Percentiles rank a stretch among this genome's conserved stretches.
phyloP scores from a whole-genome alignment of 116 monocot genomes.

The Zostera marina region DNA sequence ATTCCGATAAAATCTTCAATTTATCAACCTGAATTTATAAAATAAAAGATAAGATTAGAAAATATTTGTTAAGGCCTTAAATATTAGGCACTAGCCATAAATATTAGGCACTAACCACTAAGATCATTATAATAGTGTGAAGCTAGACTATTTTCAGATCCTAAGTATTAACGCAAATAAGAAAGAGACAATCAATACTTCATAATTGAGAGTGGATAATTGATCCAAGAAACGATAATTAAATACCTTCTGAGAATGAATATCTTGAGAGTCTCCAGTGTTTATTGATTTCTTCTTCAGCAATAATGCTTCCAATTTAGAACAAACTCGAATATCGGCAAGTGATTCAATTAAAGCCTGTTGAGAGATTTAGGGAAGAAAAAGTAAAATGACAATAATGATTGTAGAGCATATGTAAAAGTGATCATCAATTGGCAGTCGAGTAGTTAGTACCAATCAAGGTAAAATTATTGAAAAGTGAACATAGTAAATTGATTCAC shows the following conservation, averaged over 20 bases:
- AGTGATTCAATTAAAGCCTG: slow-evolving; percentile 64
- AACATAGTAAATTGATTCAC: no score
- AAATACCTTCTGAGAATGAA: slow-evolving; percentile 52
- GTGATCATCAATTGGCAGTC: not conserved
- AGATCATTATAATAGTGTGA: no score
- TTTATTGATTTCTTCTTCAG: slow-evolving; percentile 52
- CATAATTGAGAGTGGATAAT: no score
- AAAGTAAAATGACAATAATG: not conserved
- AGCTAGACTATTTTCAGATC: no score
- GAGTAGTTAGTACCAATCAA: no score
- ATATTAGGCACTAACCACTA: not conserved
- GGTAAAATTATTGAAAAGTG: no score
- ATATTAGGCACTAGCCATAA: not conserved
- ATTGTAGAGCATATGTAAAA: not conserved
- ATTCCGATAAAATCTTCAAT: slow-evolving; percentile 72
- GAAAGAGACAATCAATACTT: not conserved
- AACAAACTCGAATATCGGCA: slow-evolving; percentile 51
- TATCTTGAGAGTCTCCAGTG: slow-evolving; percentile 41
- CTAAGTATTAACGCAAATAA: no score
- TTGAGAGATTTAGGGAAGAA: not conserved
- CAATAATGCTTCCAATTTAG: slow-evolving; percentile 50
- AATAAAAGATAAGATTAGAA: not conserved
- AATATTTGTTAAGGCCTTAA: not conserved
- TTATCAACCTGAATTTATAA: slow-evolving; percentile 49
- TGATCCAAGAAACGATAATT: not conserved